Conservation (phyloP, 1,284 basidiomycete genomes). For the Leccinum fallax region DNA sequence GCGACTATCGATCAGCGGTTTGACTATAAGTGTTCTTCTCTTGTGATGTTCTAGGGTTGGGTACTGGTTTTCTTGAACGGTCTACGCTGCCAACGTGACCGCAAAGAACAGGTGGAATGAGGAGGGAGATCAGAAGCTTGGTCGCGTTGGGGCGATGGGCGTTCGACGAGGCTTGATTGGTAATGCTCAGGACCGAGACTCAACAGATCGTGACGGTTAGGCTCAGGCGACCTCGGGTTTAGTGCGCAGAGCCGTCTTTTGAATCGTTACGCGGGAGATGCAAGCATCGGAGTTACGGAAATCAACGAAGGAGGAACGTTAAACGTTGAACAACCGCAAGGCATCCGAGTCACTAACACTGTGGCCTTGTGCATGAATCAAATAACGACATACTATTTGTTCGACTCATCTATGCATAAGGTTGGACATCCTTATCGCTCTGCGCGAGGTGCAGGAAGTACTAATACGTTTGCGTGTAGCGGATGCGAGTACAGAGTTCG, state of each 20-base stretch:
- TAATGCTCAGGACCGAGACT: background rate
- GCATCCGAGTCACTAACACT: too few species aligned
- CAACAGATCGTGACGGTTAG: background rate
- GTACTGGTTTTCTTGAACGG: background rate
- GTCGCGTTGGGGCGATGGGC: too few species aligned
- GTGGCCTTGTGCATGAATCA: too few species aligned
- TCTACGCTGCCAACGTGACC: background rate
- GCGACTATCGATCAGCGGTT: constrained; percentile 1
- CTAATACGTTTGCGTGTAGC: too few species aligned
- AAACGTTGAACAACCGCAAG: too few species aligned
- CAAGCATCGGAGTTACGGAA: background rate
- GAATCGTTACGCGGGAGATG: background rate
- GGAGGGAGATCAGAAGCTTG: background rate
- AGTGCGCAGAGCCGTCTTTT: background rate
- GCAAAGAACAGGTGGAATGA: background rate
- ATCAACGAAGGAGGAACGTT: background rate
- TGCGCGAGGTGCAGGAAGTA: too few species aligned
- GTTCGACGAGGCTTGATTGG: too few species aligned
- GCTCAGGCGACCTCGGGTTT: background rate
- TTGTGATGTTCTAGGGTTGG: background rate
- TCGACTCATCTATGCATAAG: too few species aligned
- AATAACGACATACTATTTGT: too few species aligned
- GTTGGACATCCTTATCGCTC: too few species aligned
- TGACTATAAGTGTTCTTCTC: background rate
- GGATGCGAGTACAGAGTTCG: too few species aligned